Base-by-base conservation (phyloP, 1,284 basidiomycete genomes). In the Anthracocystis setariae region DNA sequence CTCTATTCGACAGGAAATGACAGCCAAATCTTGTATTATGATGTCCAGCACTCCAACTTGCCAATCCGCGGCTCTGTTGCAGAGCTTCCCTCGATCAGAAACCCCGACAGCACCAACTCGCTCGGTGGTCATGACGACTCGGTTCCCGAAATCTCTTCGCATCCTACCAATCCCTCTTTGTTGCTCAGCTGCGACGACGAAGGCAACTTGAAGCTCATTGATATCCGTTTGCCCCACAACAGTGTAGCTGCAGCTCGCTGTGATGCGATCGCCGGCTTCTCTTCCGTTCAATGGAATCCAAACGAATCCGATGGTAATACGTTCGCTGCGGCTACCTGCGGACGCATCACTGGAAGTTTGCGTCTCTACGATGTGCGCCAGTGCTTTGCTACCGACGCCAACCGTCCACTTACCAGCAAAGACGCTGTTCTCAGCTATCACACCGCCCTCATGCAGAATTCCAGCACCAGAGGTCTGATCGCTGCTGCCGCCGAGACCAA, bases 211-310 rank as follows among this genome's bases (percentile, higher is more conserved):
- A 57, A 68, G 35, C 32, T 68, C 23, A 37, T 62, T 46, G 65
- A 68, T n/a, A 59, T 62, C 12, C 58, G 65, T 24, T 42, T 63
- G 8, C 46, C 58, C 0, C 53, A 55, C 18, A 51, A 59, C 8
- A 27, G 44, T 25, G 52, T 69, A 3, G 44, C 47, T 18, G 43
- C 54, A 5, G 48, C 54, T 23, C 50, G 57, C 8, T 56, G 54
- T 25, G 53, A 57, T 24, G 50, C 48, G 10, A 45, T 51, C 10
- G 49, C 56, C 9, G 54, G 44, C 43, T 67, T 67, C 20, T 56
- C 62, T 8, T 66, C 68, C n/a, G 58, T 65, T 8, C 59, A 66
- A 21, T 71, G 58, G 58, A 65, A 65, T 20, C 68, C 68, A 10
- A 71, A 49, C 43, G 21, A 33, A 2, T 58, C 62, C 7, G 68